Evolutionary conservation across 2,329 filamentous ascomycete species (phyloP), one percentile per base, ranked within the genome.

Genomic region (Phialophora chinensis): DNA sequence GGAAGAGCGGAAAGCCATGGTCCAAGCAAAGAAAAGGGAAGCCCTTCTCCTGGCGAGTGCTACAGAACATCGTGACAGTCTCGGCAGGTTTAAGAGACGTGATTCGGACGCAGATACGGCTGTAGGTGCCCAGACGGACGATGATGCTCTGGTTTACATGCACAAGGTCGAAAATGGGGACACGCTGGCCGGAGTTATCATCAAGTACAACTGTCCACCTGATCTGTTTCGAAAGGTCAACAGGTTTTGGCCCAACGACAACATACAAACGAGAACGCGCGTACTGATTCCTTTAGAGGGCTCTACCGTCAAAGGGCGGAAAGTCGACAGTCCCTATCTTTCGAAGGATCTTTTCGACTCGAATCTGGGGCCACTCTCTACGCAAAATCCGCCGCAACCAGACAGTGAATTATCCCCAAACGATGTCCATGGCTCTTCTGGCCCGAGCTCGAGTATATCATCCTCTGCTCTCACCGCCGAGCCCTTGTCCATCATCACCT

Each of bases 241-340:
- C 76, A 88, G 95, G 11, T 88, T 99, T 74, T 99, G 95, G 95
- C 92, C 93, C 6, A 92, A 93, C 70, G 95, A 98, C 75, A 92
- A 88, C 69, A 90, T 98, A 42, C 94, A 97, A 76, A 87, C 89
- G 56, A 88, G 93, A 66, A 91, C 91, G 74, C 89, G 87, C 70
- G 85, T 99, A 17, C 85, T 93, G 8, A 81, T 99, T 60, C 95
- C 95, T 0, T 92, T 98, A 4, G 93, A 97, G 77, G 90, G 92
- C 49, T 98, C 94, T 77, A 89, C 90, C 50, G 84, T 93, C 50
- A 95, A 93, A 75, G 68, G 72, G 66, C 29, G 69, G 72, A 73
- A 71, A 62, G 69, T 71, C 17, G 71, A 74, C 14, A 68, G 72
- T 47, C 69, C 68, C 8, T 62, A 72, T 57, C 52, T 67, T 29